phyloP scores from a whole-genome alignment of 1,284 basidiomycete genomes.

The Cutaneotrichosporon curvatum region DNA sequence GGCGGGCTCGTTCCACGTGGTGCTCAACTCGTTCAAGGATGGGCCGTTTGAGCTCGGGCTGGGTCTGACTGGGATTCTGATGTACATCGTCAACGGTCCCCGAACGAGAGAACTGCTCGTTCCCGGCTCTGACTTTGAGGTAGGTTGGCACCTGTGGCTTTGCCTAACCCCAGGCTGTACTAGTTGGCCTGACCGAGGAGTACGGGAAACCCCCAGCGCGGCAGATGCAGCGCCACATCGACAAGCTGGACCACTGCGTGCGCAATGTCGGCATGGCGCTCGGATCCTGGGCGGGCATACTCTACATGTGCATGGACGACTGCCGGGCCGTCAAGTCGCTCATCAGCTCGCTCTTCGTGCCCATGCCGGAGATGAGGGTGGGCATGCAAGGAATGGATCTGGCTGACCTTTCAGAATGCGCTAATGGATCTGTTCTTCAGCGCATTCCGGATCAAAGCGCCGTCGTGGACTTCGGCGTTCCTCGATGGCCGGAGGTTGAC shows the following conservation, averaged over 20 bases:
- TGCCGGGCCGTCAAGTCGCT: slow-evolving; percentile 77
- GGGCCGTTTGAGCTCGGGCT: slow-evolving; percentile 78
- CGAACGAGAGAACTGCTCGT: slow-evolving; percentile 69
- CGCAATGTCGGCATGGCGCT: slow-evolving; percentile 77
- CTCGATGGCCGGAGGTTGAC: slow-evolving; percentile 78
- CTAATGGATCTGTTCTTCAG: slow-evolving; percentile 90
- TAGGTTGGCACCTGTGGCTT: slow-evolving; percentile 38
- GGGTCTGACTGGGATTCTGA: slow-evolving; percentile 73
- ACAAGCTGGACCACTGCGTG: slow-evolving; percentile 67
- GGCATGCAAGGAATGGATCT: slow-evolving; percentile 24
- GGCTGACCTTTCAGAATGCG: slow-evolving; percentile 59
- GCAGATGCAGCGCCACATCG: slow-evolving; percentile 52
- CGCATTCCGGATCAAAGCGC: slow-evolving; percentile 80
- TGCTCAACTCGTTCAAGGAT: slow-evolving; percentile 79
- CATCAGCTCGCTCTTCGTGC: slow-evolving; percentile 78
- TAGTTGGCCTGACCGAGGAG: slow-evolving; percentile 82
- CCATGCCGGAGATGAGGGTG: slow-evolving; percentile 73
- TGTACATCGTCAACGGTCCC: slow-evolving; percentile 81
- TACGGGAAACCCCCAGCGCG: slow-evolving; percentile 63
- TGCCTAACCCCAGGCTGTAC: slow-evolving; percentile 56
- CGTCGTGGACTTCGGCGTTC: slow-evolving; percentile 84
- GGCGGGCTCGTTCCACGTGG: slow-evolving; percentile 77
- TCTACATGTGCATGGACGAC: slow-evolving; percentile 90
- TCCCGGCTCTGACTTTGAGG: slow-evolving; percentile 84
- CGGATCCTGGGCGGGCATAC: slow-evolving; percentile 85